Conservation (phyloP, 2,329 filamentous ascomycete species). For the Colletotrichum euphorbiae region DNA sequence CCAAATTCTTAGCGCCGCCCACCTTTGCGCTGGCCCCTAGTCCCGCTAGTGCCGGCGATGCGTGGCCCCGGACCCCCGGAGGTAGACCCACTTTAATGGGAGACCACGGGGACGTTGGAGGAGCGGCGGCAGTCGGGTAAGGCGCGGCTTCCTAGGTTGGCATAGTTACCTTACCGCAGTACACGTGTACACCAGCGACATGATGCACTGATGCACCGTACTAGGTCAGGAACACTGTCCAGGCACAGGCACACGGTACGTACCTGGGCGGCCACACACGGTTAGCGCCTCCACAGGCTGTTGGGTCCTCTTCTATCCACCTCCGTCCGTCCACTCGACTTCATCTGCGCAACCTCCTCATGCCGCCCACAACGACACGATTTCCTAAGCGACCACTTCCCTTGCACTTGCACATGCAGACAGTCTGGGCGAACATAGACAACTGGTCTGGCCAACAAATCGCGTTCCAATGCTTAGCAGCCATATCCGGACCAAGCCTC, state of each 20-base stretch:
- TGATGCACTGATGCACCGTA: slow-evolving; percentile 3
- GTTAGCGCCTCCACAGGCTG: neutral
- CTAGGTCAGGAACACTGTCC: neutral
- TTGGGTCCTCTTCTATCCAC: neutral
- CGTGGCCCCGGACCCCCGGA: slow-evolving; percentile 32
- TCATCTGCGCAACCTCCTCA: neutral
- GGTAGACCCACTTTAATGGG: neutral
- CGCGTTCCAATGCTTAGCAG: neutral
- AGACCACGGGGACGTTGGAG: slow-evolving; percentile 4
- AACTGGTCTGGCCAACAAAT: neutral
- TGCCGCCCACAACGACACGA: slow-evolving; percentile 10
- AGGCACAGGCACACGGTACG: neutral
- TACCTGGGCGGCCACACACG: neutral
- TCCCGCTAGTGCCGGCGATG: slow-evolving; percentile 37
- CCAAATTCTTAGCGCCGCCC: slow-evolving; percentile 20
- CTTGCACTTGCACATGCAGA: neutral
- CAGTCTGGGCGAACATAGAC: neutral
- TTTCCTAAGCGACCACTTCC: slow-evolving; percentile 3
- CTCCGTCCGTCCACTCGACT: slow-evolving; percentile 13
- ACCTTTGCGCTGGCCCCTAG: slow-evolving; percentile 22
- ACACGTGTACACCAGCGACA: too few relatives aligned
- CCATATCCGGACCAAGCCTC: slow-evolving; percentile 1
- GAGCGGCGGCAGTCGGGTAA: slow-evolving; percentile 32
- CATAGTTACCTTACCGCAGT: too few relatives aligned
- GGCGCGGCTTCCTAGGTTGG: slow-evolving; percentile 10